Conservation (phyloP, 31 red algal genomes). For the Endocladia muricata region DNA sequence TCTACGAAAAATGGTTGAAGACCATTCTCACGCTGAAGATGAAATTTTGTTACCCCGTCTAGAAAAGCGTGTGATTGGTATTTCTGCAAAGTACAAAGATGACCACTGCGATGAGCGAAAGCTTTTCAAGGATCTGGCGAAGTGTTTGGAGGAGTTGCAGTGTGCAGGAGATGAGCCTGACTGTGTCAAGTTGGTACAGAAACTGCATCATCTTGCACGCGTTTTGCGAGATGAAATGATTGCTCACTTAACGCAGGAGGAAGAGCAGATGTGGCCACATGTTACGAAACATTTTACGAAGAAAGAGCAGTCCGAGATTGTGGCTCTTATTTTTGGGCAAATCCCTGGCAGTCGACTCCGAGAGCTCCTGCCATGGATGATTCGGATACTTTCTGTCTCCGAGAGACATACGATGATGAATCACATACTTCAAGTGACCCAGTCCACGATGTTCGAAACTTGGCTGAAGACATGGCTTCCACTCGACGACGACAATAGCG, state of each 20-base stretch:
- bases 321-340: slow-evolving; percentile 88
- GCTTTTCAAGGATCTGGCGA: slow-evolving; percentile 62
- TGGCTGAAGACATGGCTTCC: slow-evolving; percentile 97
- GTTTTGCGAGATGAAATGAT: slow-evolving; percentile 89
- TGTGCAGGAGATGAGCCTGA: slow-evolving; percentile 66
- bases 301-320: slow-evolving; percentile 89
- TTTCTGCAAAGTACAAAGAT: slow-evolving; percentile 77
- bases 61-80: slow-evolving; percentile 69
- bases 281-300: slow-evolving; percentile 65
- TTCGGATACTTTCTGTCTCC: slow-evolving; percentile 77
- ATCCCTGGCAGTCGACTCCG: slow-evolving; percentile 81
- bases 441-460: slow-evolving; percentile 94
- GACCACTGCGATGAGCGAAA: slow-evolving; percentile 87
- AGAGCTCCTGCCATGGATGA: slow-evolving; percentile 96
- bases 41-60: slow-evolving; percentile 82
- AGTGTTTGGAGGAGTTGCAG: slow-evolving; percentile 63
- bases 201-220: slow-evolving; percentile 46
- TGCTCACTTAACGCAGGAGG: slow-evolving; percentile 76
- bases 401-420: slow-evolving; percentile 96
- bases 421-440: slow-evolving; percentile 89
- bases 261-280: slow-evolving; percentile 91
- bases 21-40: slow-evolving; percentile 96
- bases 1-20: slow-evolving; percentile 83
- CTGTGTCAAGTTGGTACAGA: slow-evolving; percentile 47
- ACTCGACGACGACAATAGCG: slow-evolving; percentile 18